Base-by-base conservation (phyloP, 2,329 filamentous ascomycete genomes). In the Scytalidium lignicola region DNA sequence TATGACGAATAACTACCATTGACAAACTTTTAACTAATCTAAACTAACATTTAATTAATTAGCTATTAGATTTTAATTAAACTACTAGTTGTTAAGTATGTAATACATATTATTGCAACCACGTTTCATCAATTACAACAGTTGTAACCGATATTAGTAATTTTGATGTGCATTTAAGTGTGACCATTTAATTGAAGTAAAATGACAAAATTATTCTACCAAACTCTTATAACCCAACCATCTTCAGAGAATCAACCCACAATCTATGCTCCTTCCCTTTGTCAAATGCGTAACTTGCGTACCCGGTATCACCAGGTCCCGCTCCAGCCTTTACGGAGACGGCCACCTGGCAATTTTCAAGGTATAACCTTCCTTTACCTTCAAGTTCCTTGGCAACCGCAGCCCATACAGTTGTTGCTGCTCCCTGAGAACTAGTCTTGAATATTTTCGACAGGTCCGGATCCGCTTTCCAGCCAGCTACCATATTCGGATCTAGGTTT, bases 361-460 rank as follows among this genome's bases (percentile, higher is more conserved):
- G 55, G 53, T 75, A 77, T 51, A 62, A 65, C 2, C 73, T 74
- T 1, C 75, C 76, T 51, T 66, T 70, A 1, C 67, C 68, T 58
- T 74, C 46, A 22, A 41, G 28, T n/a, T 42, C 46, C 18, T 13
- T 43, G 4, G 20, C 46, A 17, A 48, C 39, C 8, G 68, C 70
- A 1, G 69, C 69, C 58, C 61, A 70, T 2, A 72, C 64, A 9
- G 58, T 65, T 19, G 70, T 73, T 4, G 70, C 67, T 49, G 70
- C 70, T 10, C 70, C 46, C 29, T 48, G 37, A 19, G 32, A 28
- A 39, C 9, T 22, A 2, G 73, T 70, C 51, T 26, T 23, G 18
- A 22, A 44, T 23, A 19, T 28, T 22, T 18, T 32, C 59, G 74
- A 29, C 8, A n/a, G 18, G 7, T 29, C 23, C 17, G 43, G 62